Evolutionary conservation across 2,329 filamentous ascomycete species (phyloP).

Genomic region (Aaosphaeria pasadenensis): DNA sequence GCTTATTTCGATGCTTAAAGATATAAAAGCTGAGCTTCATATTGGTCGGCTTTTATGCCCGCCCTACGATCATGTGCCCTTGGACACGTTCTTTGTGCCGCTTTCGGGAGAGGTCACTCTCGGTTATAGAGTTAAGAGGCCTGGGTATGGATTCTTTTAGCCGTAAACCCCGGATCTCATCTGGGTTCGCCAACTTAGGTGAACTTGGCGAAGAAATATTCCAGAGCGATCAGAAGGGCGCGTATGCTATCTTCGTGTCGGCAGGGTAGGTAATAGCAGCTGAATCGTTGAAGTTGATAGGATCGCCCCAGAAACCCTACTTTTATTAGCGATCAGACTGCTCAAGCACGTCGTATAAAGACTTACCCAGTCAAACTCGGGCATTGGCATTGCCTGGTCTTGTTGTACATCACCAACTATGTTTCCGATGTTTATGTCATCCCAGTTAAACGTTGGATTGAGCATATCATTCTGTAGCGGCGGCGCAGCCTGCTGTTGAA

Average conservation of each 20-base stretch:
- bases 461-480: constrained; percentile 9
- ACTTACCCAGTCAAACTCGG: constrained; percentile 38
- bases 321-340: constrained; percentile 7
- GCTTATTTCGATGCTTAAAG: too few relatives aligned
- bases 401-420: constrained; percentile 25
- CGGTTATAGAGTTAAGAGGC: too few relatives aligned
- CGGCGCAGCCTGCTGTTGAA: neutral
- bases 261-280: neutral
- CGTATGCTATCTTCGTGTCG: neutral
- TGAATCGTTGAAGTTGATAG: constrained; percentile 32
- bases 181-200: too few relatives aligned
- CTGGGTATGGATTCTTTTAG: too few relatives aligned
- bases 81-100: too few relatives aligned
- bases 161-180: too few relatives aligned
- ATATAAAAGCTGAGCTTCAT: too few relatives aligned
- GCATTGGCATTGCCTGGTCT: constrained; percentile 19
- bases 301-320: constrained; percentile 38
- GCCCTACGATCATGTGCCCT: too few relatives aligned
- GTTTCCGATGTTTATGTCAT: constrained; percentile 34
- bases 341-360: neutral
- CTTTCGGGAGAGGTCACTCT: too few relatives aligned
- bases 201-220: neutral
- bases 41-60: too few relatives aligned
- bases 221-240: neutral
- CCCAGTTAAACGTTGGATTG: constrained; percentile 17